These are phyloP conservation scores for Saccharum officinarum DNA, from an alignment of 176 grass and related monocot genomes.

Conservation along the genomic window DNA sequence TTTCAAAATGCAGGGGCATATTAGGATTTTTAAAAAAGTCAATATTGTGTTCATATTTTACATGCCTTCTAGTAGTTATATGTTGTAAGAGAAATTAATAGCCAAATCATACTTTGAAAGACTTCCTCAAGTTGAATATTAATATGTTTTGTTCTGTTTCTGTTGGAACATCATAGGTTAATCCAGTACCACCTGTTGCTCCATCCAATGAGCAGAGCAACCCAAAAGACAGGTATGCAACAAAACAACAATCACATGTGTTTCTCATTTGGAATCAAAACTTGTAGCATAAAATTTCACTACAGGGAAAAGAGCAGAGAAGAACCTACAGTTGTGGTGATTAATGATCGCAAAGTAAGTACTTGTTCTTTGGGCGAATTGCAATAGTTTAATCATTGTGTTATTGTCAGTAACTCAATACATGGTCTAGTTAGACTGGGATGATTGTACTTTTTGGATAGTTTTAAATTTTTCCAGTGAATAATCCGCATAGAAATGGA, in stretches of 20 bases:
- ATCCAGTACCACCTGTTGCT: slow-evolving; percentile 15
- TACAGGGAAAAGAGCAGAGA: slow-evolving; percentile 53
- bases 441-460: slow-evolving; percentile 14
- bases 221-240: slow-evolving; percentile 56
- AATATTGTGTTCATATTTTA: not conserved
- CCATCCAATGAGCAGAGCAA: slow-evolving; percentile 41
- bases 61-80: not conserved
- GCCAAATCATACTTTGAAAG: not conserved
- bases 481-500: not conserved
- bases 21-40: not conserved
- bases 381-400: not conserved
- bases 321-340: slow-evolving; percentile 35
- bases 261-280: slow-evolving; percentile 7
- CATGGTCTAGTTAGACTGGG: slow-evolving; percentile 9
- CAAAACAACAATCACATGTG: not conserved
- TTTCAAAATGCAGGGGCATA: not conserved
- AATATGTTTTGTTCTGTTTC: not conserved
- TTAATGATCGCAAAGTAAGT: slow-evolving; percentile 64
- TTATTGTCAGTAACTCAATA: not conserved
- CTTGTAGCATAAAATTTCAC: not conserved
- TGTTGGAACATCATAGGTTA: slow-evolving; percentile 35
- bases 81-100: not conserved
- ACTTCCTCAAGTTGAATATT: not conserved
- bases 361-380: not conserved
- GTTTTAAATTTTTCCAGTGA: not conserved